Base-by-base conservation (phyloP, 495 filamentous ascomycete species). In the Penicillium verhagenii region DNA sequence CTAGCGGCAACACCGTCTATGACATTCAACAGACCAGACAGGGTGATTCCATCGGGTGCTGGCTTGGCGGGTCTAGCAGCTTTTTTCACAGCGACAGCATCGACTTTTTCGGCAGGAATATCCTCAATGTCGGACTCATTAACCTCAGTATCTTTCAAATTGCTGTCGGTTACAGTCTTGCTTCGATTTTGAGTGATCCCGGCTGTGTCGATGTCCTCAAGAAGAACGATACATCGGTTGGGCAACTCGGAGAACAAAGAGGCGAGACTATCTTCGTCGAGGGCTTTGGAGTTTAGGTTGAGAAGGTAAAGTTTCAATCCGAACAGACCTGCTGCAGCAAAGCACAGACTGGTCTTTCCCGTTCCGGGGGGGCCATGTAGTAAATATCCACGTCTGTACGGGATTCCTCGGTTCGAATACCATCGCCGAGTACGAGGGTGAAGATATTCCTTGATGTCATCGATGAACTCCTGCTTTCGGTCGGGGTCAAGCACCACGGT, bases 371-470 rank as follows among this genome's bases (percentile, higher is more conserved):
- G 77, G 0, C 77, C 74, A 50, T 80, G 69, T 0, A 81, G 64
- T 6, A 81, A 63, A 42, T 79, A 79, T 1, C 76, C 76, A 13
- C 73, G 72, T 0, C 76, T 68, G 55, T 80, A 79, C 0, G 75
- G 75, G 31, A 81, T 80, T 2, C 77, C 91, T 0, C 89, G 79
- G 45, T 85, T 84, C 0, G 87, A 83, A 58, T 94, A 94, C 91
- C 91, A 96, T 14, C 77, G 72, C 6, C 85, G 75, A 2, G 87
- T 92, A 2, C 78, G 74, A 0, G 88, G 86, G 52, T 91, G 85
- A 6, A 96, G 73, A 60, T 93, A 97, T 60, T 96, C 91, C 68
- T 91, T 91, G 66, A 96, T 89, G 67, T 97, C 93, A 14, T 77
- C 69, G 26, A 95, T 69, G 18, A 96, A 79, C 23, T 74, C 78